Percentiles rank a stretch among this genome's conserved stretches.
phyloP scores from a whole-genome alignment of 2,329 filamentous ascomycete species.

The Penicillium digitatum region DNA sequence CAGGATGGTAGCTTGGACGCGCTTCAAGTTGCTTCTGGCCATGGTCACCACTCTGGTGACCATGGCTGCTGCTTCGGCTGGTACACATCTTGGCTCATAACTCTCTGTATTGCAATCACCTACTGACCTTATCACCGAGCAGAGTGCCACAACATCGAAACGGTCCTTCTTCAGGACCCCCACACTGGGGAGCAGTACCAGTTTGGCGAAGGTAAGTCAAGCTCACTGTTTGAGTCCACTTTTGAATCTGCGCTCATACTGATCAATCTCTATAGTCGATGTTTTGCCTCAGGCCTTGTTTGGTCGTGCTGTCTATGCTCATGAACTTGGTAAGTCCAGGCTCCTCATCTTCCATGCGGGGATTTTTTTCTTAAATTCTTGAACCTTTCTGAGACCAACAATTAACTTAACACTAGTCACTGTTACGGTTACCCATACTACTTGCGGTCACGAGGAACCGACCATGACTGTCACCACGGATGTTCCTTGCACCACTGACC shows the following conservation, averaged over 20 bases:
- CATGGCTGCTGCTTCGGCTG: slow-evolving; percentile 7
- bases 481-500: background rate
- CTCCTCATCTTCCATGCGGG: background rate
- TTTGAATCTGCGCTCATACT: background rate
- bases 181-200: background rate
- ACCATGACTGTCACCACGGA: slow-evolving; percentile 4
- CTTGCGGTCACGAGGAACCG: slow-evolving; percentile 7
- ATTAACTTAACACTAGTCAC: slow-evolving; percentile 6
- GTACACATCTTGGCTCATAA: background rate
- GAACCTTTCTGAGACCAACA: background rate
- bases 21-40: slow-evolving; percentile 16
- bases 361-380: background rate
- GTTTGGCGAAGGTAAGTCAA: slow-evolving; percentile 3
- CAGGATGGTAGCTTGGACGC: slow-evolving; percentile 9
- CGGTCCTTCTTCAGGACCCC: background rate
- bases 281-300: background rate
- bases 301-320: background rate
- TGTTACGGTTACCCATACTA: slow-evolving; percentile 26
- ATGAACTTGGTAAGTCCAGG: background rate
- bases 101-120: background rate
- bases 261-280: background rate
- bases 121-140: background rate
- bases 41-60: slow-evolving; percentile 21
- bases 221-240: background rate
- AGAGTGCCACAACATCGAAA: slow-evolving; percentile 1